phyloP scores from a whole-genome alignment of 2,329 filamentous ascomycete species.

The Gnomoniopsis smithogilvyi region DNA sequence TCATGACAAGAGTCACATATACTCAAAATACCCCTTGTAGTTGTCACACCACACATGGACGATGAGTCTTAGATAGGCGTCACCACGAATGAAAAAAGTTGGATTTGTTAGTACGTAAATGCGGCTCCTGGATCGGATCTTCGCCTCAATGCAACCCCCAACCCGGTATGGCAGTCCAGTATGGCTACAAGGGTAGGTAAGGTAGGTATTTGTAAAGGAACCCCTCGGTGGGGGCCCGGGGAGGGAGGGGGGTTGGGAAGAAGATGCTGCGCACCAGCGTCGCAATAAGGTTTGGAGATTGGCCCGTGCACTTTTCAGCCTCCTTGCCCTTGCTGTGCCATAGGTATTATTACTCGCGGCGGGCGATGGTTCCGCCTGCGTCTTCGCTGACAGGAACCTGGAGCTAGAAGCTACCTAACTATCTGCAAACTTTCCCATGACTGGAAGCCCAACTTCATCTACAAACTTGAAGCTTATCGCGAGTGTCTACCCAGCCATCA shows the following conservation, averaged over 20 bases:
- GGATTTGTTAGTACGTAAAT: slow-evolving; percentile 19
- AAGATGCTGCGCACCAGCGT: no score
- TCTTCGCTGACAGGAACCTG: neutral
- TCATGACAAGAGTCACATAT: no score
- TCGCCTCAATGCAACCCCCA: neutral
- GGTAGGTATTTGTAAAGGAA: no score
- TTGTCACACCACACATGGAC: slow-evolving; percentile 10
- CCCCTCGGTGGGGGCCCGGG: neutral
- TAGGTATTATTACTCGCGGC: neutral
- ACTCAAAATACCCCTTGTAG: no score
- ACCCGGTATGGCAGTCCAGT: neutral
- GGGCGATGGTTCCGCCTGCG: slow-evolving; percentile 15
- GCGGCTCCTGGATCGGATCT: slow-evolving; percentile 26
- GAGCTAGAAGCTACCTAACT: neutral
- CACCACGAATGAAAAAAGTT: slow-evolving; percentile 17
- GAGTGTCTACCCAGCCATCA: no score
- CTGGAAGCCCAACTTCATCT: neutral
- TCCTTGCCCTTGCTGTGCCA: neutral
- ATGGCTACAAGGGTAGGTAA: neutral
- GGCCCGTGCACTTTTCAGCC: neutral
- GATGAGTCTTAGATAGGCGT: slow-evolving; percentile 14
- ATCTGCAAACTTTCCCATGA: no score
- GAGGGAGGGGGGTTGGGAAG: no score
- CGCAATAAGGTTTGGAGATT: neutral
- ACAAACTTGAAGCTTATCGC: no score